A percentile compares a stretch with the other conserved stretches of the same genome.
Conservation (phyloP, 2,329 filamentous ascomycete species). For the Xylariomycetidae sp. region DNA sequence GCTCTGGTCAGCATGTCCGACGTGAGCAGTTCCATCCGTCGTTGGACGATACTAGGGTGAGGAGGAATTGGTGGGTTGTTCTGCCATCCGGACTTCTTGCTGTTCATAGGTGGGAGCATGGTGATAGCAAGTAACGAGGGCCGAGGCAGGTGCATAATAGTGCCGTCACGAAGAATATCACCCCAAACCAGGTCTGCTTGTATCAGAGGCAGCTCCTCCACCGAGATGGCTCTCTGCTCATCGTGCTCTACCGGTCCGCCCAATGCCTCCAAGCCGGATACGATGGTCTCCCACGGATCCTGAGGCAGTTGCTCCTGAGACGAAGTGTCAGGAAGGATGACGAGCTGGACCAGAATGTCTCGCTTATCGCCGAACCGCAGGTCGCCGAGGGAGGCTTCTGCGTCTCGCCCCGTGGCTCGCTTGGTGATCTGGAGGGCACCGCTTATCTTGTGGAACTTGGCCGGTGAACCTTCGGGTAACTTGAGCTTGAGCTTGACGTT, state of each 20-base stretch:
- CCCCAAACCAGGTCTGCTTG: conserved; percentile 93
- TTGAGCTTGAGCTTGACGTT: conserved; percentile 95
- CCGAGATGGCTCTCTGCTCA: conserved; percentile 74
- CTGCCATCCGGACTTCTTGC: conserved; percentile 61
- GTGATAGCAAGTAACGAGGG: conserved; percentile 92
- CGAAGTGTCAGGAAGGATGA: conserved; percentile 81
- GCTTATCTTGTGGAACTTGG: conserved; percentile 98
- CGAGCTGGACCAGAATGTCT: conserved; percentile 86
- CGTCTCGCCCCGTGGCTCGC: conserved; percentile 88
- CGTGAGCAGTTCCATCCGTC: conserved; percentile 94
- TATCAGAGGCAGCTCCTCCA: conserved; percentile 91
- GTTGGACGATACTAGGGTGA: conserved; percentile 90
- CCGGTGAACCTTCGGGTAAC: conserved; percentile 90
- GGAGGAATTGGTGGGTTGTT: conserved; percentile 81
- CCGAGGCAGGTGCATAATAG: conserved; percentile 77
- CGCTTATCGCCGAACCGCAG: conserved; percentile 91
- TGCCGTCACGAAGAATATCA: conserved; percentile 86
- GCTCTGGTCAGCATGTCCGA: conserved; percentile 97
- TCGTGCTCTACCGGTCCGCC: conserved; percentile 84
- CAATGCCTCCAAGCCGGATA: conserved; percentile 89
- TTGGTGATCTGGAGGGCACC: conserved; percentile 95
- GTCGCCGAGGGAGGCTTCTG: conserved; percentile 87
- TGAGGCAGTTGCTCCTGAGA: conserved; percentile 81
- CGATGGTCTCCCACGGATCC: conserved; percentile 95
- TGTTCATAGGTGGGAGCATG: conserved; percentile 70